These are phyloP conservation scores for Solanum aculeatissimum DNA, from an alignment of 305 asterid species.

Conservation along the genomic window DNA sequence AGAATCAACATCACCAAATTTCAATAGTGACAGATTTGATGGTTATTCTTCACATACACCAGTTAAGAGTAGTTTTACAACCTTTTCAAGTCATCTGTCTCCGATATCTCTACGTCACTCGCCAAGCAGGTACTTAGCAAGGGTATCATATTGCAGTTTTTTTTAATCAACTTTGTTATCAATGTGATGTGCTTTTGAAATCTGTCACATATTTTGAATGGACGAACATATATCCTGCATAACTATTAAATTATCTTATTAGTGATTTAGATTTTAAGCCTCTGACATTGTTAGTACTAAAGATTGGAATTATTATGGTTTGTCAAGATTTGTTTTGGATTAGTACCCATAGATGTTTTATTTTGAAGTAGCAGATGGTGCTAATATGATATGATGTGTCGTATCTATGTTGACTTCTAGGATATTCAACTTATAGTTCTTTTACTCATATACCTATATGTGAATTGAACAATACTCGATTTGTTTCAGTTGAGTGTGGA, in stretches of 20 bases:
- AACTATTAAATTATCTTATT: not conserved
- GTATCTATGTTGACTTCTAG: not conserved
- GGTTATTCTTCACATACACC: conserved; percentile 36
- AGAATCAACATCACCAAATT: conserved; percentile 68
- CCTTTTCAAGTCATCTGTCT: conserved; percentile 33
- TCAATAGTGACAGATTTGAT: conserved; percentile 49
- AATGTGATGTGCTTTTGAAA: not conserved
- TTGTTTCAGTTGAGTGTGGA: not conserved
- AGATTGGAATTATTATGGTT: not conserved
- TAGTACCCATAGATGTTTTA: not conserved
- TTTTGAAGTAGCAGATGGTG: not conserved
- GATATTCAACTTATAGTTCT: not conserved
- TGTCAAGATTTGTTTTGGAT: not conserved
- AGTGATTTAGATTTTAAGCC: not conserved
- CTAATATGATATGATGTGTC: not conserved
- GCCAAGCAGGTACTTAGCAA: conserved; percentile 51
- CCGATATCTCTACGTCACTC: conserved; percentile 34
- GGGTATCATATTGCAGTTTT: not conserved
- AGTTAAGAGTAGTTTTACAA: conserved; percentile 24
- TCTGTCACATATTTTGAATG: not conserved
- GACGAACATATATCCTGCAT: not conserved
- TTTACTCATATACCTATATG: not conserved
- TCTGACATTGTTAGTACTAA: not conserved
- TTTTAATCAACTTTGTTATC: not conserved
- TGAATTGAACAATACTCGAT: not conserved